Conservation (phyloP, 2,329 filamentous ascomycete species). For the Fonsecaea monophora region DNA sequence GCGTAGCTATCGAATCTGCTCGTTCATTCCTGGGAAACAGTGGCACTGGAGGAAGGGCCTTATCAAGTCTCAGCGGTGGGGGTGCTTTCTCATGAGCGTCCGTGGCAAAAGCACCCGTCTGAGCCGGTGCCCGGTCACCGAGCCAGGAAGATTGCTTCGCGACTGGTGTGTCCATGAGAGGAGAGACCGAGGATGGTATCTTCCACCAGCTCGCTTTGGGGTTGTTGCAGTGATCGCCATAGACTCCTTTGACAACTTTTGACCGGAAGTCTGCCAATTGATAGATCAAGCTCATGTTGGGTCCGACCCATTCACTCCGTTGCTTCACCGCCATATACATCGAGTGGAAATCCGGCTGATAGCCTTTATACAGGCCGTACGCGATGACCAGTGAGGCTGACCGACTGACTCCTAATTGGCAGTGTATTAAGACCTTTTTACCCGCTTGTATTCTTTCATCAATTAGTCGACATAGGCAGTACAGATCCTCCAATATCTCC, state of each 20-base stretch:
- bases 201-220: conserved; percentile 37
- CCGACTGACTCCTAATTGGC: conserved; percentile 69
- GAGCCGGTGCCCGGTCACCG: conserved; percentile 9
- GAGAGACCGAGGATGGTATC: conserved; percentile 16
- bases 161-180: conserved; percentile 28
- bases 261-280: conserved; percentile 69
- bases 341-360: conserved; percentile 67
- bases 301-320: conserved; percentile 70
- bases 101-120: neutral
- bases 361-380: conserved; percentile 70
- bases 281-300: conserved; percentile 74
- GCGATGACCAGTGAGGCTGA: conserved; percentile 71
- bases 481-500: conserved; percentile 68
- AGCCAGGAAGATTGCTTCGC: conserved; percentile 26
- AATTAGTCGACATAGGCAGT: conserved; percentile 66
- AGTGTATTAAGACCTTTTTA: conserved; percentile 69
- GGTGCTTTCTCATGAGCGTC: conserved; percentile 5
- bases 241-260: conserved; percentile 46
- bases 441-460: conserved; percentile 64
- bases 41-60: conserved; percentile 40
- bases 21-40: conserved; percentile 33
- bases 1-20: conserved; percentile 15
- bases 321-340: conserved; percentile 69
- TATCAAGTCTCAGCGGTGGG: conserved; percentile 28
- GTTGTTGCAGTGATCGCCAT: conserved; percentile 34